These are phyloP conservation scores for Wickerhamomyces xylosicus DNA, from an alignment of 805 yeast genomes.

Conservation along the genomic window DNA sequence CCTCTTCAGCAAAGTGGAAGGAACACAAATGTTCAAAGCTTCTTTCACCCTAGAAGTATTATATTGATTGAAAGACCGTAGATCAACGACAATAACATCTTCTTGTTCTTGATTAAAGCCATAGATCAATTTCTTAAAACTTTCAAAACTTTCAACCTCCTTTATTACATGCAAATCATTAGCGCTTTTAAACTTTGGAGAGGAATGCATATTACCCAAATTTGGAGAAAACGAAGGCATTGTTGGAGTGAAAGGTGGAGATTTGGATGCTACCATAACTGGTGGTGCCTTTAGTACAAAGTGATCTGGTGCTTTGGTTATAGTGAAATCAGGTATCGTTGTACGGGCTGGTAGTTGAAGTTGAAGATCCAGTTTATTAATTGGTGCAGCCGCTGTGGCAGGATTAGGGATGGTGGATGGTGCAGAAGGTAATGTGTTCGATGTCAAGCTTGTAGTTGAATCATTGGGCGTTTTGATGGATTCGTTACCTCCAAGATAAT, in stretches of 20 bases:
- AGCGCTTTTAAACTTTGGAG: neutral
- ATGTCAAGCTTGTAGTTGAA: neutral
- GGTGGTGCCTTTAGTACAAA: no score
- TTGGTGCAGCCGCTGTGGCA: neutral
- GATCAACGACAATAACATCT: conserved; percentile 33
- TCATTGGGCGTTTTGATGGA: neutral
- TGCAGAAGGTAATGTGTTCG: no score
- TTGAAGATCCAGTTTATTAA: neutral
- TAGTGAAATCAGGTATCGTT: no score
- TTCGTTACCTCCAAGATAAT: neutral
- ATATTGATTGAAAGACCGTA: conserved; percentile 73
- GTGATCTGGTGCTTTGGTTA: no score
- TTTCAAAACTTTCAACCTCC: neutral
- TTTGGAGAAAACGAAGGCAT: neutral
- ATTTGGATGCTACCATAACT: no score
- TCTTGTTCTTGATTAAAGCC: neutral
- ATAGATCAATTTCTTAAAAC: neutral
- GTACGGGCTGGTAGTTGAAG: neutral
- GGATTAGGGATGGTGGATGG: no score
- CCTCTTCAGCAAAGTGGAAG: conserved; percentile 78
- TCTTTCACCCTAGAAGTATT: conserved; percentile 44
- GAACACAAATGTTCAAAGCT: conserved; percentile 74
- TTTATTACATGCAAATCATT: neutral
- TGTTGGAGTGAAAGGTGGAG: neutral
- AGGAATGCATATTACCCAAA: neutral